Evolutionary conservation across 129 eudicot genomes (phyloP).

Genomic region (Saposhnikovia divaricata): DNA sequence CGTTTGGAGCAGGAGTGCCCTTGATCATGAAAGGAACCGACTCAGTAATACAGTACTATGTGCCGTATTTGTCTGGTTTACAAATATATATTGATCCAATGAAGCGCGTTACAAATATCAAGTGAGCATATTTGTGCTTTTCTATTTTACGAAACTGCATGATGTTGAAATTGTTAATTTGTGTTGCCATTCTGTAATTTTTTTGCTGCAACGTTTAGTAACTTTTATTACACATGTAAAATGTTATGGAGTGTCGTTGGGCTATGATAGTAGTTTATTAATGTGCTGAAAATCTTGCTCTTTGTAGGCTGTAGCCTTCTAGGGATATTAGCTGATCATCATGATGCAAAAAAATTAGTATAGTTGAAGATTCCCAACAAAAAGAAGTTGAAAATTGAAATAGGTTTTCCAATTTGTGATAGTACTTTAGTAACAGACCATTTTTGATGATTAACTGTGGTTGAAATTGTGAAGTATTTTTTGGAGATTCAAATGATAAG

Average conservation of each 20-base stretch:
- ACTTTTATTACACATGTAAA: neutral
- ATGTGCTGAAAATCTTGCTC: neutral
- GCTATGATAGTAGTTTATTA: neutral
- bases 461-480: neutral
- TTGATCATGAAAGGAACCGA: constrained; percentile 30
- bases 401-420: neutral
- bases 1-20: constrained; percentile 73
- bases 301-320: neutral
- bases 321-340: neutral
- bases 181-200: neutral
- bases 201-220: neutral
- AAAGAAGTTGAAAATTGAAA: neutral
- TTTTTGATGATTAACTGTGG: neutral
- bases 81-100: constrained; percentile 21
- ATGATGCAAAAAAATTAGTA: neutral
- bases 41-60: neutral
- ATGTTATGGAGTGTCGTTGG: neutral
- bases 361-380: neutral
- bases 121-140: constrained; percentile 13
- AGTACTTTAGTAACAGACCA: neutral
- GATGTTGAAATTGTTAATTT: neutral
- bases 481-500: neutral
- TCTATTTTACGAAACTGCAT: neutral
- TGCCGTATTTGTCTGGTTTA: constrained; percentile 39
- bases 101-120: neutral